A percentile compares a stretch with the other conserved stretches of the same genome.
Conservation (phyloP, 2,329 filamentous ascomycete species). For the Penicillium expansum region DNA sequence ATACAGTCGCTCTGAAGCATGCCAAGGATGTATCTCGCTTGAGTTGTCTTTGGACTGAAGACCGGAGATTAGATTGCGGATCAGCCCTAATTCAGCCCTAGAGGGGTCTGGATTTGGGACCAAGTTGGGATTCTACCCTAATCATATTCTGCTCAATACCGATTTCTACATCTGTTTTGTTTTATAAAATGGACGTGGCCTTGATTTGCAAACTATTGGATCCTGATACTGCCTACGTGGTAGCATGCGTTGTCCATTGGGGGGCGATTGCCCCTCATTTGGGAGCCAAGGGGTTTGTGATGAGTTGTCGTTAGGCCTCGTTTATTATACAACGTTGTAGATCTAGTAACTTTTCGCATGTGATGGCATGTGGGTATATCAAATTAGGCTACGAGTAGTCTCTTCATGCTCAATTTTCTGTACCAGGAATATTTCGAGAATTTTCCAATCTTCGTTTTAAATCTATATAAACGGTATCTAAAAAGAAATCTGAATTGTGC, state of each 20-base stretch:
- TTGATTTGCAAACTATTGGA: not conserved
- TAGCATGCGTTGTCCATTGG: not conserved
- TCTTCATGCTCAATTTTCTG: not conserved
- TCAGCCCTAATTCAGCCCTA: not conserved
- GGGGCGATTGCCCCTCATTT: not conserved
- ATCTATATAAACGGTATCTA: constrained; percentile 3
- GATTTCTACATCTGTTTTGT: not conserved
- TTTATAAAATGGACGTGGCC: not conserved
- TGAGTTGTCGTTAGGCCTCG: no score
- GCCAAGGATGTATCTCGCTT: not conserved
- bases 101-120: not conserved
- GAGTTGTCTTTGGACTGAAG: not conserved
- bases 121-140: not conserved
- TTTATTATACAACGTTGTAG: not conserved
- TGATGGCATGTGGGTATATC: not conserved
- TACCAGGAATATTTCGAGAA: not conserved
- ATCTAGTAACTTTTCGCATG: not conserved
- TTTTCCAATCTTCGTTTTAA: not conserved
- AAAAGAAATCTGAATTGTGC: not conserved
- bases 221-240: not conserved
- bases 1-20: not conserved
- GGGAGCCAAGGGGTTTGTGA: not conserved
- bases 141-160: not conserved
- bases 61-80: not conserved
- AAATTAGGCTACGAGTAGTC: no score